phyloP scores from a whole-genome alignment of 2,329 filamentous ascomycete genomes.

The Diplodia corticola region DNA sequence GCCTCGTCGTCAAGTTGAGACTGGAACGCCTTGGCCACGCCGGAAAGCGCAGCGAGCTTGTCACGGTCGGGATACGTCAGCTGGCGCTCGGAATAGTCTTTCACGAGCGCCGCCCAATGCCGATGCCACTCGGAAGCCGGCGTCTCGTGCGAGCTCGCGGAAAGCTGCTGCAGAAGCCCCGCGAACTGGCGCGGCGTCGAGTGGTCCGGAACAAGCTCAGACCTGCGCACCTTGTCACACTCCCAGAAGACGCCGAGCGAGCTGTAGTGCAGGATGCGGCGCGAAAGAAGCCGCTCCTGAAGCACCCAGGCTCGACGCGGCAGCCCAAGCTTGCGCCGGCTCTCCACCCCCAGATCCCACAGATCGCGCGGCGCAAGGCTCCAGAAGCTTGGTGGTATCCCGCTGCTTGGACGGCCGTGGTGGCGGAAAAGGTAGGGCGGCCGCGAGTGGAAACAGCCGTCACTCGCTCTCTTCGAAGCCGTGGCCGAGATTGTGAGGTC shows the following conservation, averaged over 20 bases:
- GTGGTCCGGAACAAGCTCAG: neutral
- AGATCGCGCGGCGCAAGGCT: slow-evolving; percentile 4
- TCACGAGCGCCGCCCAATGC: neutral
- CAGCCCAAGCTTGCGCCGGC: neutral
- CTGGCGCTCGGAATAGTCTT: slow-evolving; percentile 14
- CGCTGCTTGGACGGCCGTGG: neutral
- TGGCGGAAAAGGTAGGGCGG: neutral
- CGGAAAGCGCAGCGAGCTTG: neutral
- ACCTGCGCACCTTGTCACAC: neutral
- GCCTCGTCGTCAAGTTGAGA: neutral
- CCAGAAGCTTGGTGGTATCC: neutral
- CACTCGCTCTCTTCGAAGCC: neutral
- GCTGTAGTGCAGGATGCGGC: neutral
- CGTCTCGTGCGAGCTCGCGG: neutral
- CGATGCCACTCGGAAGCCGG: neutral
- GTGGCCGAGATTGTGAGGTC: slow-evolving; percentile 5
- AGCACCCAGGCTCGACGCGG: neutral
- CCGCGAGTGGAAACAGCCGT: neutral
- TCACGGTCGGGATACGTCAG: slow-evolving; percentile 1
- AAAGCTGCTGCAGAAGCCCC: slow-evolving; percentile 3
- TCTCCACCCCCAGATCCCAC: slow-evolving; percentile 3
- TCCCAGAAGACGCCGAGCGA: slow-evolving; percentile 5
- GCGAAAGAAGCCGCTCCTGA: slow-evolving; percentile 2
- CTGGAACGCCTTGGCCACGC: neutral
- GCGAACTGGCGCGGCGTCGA: slow-evolving; percentile 1